Base-by-base conservation (phyloP, 1,139 yeast species). In the Candida sojae region DNA sequence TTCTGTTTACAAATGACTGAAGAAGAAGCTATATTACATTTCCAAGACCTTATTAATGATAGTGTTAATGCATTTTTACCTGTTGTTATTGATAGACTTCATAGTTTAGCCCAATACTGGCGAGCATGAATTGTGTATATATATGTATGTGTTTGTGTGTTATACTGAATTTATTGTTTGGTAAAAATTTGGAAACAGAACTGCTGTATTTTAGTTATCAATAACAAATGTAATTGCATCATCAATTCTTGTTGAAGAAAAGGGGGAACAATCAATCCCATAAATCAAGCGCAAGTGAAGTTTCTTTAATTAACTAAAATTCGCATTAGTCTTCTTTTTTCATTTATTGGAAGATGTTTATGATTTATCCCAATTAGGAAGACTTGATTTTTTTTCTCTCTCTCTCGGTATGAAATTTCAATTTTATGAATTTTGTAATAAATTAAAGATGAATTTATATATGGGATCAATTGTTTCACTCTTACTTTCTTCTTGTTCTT, bases 101-200 rank as follows among this genome's bases (percentile, higher is more conserved):
- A 95, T 66, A 90, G 92, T 69, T 77, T 95, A 64, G 97, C 99
- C 0, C 99, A 95, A 63, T 95, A 95, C 63, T 93, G 99, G 99
- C 71, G 98, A 53, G 92, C 97, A 0, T 92, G 62, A 64, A 2
- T 5, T 26, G 29, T 3, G 6, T 5, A 13, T 12, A 3, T 2
- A 3, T 3, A 17, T 21, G 30, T n/a, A 6, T 17, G 23, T 36
- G 39, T 26, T 6, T 30, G 25, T 41, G n/a, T 9, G n/a, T n/a
- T n/a, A 28, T 41, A 17, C 21, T 17, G 36, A n/a, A n/a, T 40
- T 8, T 41, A 25, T 41, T 35, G 39, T 21, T 35, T 26, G 4
- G 6, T 21, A 21, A 12, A 35, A 13, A 21, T 21, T 35, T 17
- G 39, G 21, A 35, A 17, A 17, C 3, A 17, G 21, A 17, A 17